These are phyloP conservation scores for Cladosporium phlei DNA, from an alignment of 2,329 filamentous ascomycete genomes.

Conservation along the genomic window DNA sequence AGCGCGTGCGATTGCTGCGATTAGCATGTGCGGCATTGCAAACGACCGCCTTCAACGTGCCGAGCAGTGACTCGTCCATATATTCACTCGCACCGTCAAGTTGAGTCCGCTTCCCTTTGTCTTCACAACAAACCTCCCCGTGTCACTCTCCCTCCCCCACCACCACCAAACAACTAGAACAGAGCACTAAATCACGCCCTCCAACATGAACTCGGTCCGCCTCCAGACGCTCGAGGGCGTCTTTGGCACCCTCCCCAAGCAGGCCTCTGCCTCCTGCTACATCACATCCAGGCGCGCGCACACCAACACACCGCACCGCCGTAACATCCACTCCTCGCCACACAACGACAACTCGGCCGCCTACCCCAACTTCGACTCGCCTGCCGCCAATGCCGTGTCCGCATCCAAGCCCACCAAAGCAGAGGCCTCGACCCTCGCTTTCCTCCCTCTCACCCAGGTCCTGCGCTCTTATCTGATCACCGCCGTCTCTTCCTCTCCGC, in stretches of 20 bases:
- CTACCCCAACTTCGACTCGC: conserved; percentile 11
- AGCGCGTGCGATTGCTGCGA: conserved; percentile 14
- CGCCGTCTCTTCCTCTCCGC: conserved; percentile 63
- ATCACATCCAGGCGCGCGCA: conserved; percentile 5
- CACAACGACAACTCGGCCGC: conserved; percentile 12
- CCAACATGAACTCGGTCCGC: conserved; percentile 6
- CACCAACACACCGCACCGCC: conserved; percentile 6
- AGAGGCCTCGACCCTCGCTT: conserved; percentile 49
- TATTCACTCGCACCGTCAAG: conserved; percentile 5
- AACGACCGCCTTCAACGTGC: conserved; percentile 3
- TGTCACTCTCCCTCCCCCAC: background rate
- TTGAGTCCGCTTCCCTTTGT: conserved; percentile 7
- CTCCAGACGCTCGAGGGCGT: conserved; percentile 12
- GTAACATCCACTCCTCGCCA: conserved; percentile 11
- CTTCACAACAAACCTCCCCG: background rate
- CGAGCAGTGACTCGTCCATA: conserved; percentile 12
- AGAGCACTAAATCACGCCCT: background rate
- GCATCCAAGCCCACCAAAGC: background rate
- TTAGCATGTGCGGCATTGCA: conserved; percentile 11
- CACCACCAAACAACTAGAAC: background rate
- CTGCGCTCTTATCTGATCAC: conserved; percentile 66
- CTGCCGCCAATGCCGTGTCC: conserved; percentile 6
- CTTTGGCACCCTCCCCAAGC: conserved; percentile 4
- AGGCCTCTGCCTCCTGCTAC: background rate
- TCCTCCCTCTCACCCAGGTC: conserved; percentile 62